phyloP scores from a whole-genome alignment of 164 flowering plant genomes.

The Vitis amurensis region DNA sequence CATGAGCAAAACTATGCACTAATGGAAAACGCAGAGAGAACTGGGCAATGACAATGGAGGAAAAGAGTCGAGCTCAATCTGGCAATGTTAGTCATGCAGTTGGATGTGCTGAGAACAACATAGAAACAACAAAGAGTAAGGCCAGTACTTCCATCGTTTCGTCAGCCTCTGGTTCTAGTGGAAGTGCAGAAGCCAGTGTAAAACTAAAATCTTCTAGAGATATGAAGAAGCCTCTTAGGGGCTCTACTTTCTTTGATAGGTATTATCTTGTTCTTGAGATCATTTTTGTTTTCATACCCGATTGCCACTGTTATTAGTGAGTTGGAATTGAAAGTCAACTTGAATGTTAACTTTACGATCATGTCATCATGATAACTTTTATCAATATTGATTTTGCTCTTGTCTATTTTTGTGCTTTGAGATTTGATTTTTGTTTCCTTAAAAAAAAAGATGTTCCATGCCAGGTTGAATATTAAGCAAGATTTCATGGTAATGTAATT shows the following conservation, averaged over 20 bases:
- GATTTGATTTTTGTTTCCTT: too few relatives aligned
- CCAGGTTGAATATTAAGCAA: too few relatives aligned
- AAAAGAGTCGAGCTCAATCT: constrained; percentile 20
- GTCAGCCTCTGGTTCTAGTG: constrained; percentile 22
- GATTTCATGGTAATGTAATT: too few relatives aligned
- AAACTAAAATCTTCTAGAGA: constrained; percentile 34
- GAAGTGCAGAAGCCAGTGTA: constrained; percentile 12
- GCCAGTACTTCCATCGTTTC: constrained; percentile 13
- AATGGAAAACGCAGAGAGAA: constrained; percentile 27
- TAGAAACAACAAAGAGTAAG: constrained; percentile 11
- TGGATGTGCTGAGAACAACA: constrained; percentile 13
- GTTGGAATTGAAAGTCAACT: not conserved
- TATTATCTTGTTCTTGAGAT: constrained; percentile 17
- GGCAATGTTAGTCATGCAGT: constrained; percentile 17
- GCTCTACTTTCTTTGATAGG: constrained; percentile 83
- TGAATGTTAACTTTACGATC: not conserved
- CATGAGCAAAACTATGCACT: constrained; percentile 27
- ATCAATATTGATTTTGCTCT: too few relatives aligned
- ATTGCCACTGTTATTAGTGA: not conserved
- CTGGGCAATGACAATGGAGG: constrained; percentile 9
- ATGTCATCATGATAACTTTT: too few relatives aligned
- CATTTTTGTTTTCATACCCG: not conserved
- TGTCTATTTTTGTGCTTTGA: too few relatives aligned
- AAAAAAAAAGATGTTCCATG: too few relatives aligned
- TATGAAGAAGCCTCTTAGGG: constrained; percentile 40